A percentile compares a stretch with the other conserved stretches of the same genome.
phyloP scores from a whole-genome alignment of 768 basidiomycete species.

The Tricholomella constricta region DNA sequence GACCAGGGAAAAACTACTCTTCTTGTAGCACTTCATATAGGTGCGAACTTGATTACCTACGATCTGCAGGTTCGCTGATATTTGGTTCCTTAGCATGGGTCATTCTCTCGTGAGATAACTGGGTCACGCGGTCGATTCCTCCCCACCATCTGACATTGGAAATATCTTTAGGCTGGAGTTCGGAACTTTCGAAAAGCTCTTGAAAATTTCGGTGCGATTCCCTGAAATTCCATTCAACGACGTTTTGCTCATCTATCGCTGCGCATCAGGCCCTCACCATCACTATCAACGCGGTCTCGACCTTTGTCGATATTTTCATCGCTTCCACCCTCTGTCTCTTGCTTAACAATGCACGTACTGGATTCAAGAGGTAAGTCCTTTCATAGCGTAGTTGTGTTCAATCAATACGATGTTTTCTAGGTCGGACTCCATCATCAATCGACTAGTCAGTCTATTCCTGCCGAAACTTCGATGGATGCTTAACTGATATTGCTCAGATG shows the following conservation, averaged over 20 bases:
- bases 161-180: slow-evolving; percentile 30
- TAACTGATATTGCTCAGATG: slow-evolving; percentile 12
- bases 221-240: slow-evolving; percentile 3
- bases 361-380: slow-evolving; percentile 43
- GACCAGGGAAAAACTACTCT: neutral
- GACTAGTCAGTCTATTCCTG: slow-evolving; percentile 12
- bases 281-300: slow-evolving; percentile 51
- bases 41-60: neutral
- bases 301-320: slow-evolving; percentile 48
- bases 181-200: slow-evolving; percentile 36
- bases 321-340: slow-evolving; percentile 47
- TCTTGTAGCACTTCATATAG: slow-evolving; percentile 1
- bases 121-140: neutral
- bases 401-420: slow-evolving; percentile 7
- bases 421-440: slow-evolving; percentile 24
- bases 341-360: slow-evolving; percentile 48
- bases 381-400: neutral
- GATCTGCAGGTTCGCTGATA: neutral
- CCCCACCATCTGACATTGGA: neutral
- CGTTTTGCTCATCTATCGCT: neutral
- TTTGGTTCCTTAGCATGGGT: slow-evolving; percentile 37
- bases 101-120: slow-evolving; percentile 35
- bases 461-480: neutral
- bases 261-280: slow-evolving; percentile 41
- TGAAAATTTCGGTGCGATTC: slow-evolving; percentile 34